phyloP scores from a whole-genome alignment of 1,284 basidiomycete genomes.

The Ustilago crameri region DNA sequence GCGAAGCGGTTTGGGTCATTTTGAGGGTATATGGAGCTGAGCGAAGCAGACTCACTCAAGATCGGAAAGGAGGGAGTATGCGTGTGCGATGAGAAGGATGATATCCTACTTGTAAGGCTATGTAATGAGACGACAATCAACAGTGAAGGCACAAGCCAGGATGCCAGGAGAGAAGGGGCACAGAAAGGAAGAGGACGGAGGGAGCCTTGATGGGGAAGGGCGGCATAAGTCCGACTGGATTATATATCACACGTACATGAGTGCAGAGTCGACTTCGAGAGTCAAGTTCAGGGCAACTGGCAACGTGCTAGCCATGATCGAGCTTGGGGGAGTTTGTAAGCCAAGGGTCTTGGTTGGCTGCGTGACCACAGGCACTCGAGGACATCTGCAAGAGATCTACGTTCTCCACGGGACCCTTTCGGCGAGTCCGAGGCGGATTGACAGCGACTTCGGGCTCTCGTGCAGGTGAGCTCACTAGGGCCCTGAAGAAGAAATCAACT shows the following conservation, averaged over 20 bases:
- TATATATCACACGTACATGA: background rate
- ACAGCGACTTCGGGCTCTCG: conserved; percentile 1
- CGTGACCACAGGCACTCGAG: too few relatives aligned
- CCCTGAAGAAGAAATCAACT: conserved; percentile 5
- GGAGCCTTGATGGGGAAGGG: background rate
- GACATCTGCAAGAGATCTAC: background rate
- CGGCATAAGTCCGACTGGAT: background rate
- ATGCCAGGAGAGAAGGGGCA: background rate
- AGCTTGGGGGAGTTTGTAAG: background rate
- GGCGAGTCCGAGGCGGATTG: conserved; percentile 11
- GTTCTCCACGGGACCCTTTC: conserved; percentile 12
- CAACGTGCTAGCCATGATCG: background rate
- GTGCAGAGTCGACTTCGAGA: background rate
- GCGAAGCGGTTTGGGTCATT: conserved; percentile 22
- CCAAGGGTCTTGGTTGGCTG: background rate
- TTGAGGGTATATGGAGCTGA: conserved; percentile 4
- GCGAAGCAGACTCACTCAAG: background rate
- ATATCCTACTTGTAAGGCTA: too few relatives aligned
- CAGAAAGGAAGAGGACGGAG: background rate
- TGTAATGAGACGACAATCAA: background rate
- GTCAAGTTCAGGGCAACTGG: background rate
- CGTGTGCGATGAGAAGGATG: background rate
- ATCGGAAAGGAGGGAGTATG: background rate
- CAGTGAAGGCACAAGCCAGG: background rate
- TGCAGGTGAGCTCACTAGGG: conserved; percentile 1